Percentiles rank a stretch among this genome's conserved stretches.
Evolutionary conservation across 2,329 filamentous ascomycete species (phyloP).

Genomic region (Colletotrichum navitas): DNA sequence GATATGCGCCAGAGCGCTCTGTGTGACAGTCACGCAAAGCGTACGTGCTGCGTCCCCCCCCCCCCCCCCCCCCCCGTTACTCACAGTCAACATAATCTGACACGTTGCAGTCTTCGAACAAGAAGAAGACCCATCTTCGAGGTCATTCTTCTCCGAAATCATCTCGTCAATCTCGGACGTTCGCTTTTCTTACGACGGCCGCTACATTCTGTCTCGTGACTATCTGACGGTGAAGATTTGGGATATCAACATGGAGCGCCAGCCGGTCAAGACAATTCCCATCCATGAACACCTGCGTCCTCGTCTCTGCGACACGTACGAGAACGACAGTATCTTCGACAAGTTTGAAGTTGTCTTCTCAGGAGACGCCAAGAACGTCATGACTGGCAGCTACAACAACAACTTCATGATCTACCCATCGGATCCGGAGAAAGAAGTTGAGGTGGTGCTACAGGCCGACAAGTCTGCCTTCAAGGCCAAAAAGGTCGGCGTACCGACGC

Average conservation of each 20-base stretch:
- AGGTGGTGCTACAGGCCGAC: conserved; percentile 96
- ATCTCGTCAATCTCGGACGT: conserved; percentile 99
- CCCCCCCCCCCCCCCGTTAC: not conserved
- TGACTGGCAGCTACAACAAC: conserved; percentile 99
- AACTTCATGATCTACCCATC: conserved; percentile 99
- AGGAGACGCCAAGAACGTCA: conserved; percentile 97
- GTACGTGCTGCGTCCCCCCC: conserved; percentile 66
- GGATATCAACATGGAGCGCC: conserved; percentile 99
- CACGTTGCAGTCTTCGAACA: conserved; percentile 87
- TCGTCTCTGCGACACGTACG: conserved; percentile 95
- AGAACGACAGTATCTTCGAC: conserved; percentile 99
- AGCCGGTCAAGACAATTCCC: conserved; percentile 97
- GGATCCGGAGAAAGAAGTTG: conserved; percentile 94
- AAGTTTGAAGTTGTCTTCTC: conserved; percentile 99
- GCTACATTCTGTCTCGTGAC: conserved; percentile 97
- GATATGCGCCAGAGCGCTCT: conserved; percentile 98
- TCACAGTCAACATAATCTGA: not conserved
- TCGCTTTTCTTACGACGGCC: conserved; percentile 94
- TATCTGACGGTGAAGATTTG: conserved; percentile 99
- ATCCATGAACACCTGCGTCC: conserved; percentile 98
- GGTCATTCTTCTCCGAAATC: conserved; percentile 99
- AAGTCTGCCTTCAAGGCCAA: conserved; percentile 99
- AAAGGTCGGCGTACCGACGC: conserved; percentile 97
- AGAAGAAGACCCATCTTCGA: conserved; percentile 96
- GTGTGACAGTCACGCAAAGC: conserved; percentile 94